A percentile compares a stretch with the other conserved stretches of the same genome.
Evolutionary conservation across 176 grass and related monocot species (phyloP).

Genomic region (Musa troglodytarum): DNA sequence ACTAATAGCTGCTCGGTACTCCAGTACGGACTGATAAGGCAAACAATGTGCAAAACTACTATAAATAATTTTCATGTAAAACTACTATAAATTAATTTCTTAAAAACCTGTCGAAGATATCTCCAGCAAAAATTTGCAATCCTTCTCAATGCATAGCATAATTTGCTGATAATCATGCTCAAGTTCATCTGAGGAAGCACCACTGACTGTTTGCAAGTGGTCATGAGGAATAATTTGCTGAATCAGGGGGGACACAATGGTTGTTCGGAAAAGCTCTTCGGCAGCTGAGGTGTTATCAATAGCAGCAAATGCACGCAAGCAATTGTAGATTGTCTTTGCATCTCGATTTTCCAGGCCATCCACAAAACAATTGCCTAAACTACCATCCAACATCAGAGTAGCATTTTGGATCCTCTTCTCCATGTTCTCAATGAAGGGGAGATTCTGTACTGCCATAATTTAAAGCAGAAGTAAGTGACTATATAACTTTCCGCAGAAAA

Average conservation of each 20-base stretch:
- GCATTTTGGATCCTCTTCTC: conserved; percentile 91
- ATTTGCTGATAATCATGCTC: conserved; percentile 73
- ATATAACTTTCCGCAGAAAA: not conserved
- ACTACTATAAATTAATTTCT: conserved; percentile 1
- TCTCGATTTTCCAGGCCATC: conserved; percentile 67
- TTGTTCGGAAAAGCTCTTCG: conserved; percentile 80
- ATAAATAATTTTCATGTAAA: not conserved
- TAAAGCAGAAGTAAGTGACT: conserved; percentile 44
- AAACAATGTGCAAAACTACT: not conserved
- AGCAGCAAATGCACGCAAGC: conserved; percentile 88
- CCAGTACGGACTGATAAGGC: too few species aligned
- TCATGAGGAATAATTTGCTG: conserved; percentile 75
- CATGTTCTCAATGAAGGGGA: conserved; percentile 99
- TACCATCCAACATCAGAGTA: conserved; percentile 73
- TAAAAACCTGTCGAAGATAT: conserved; percentile 76
- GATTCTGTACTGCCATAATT: conserved; percentile 95
- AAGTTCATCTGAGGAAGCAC: conserved; percentile 53
- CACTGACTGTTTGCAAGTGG: conserved; percentile 40
- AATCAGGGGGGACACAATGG: conserved; percentile 63
- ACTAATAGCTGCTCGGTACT: too few species aligned
- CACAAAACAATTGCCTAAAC: conserved; percentile 73
- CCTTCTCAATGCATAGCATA: conserved; percentile 66
- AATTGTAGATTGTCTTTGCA: conserved; percentile 84
- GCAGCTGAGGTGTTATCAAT: conserved; percentile 90
- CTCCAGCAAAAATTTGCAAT: conserved; percentile 97